Evolutionary conservation across 2,329 filamentous ascomycete genomes (phyloP).

Genomic region (Xylariaceae sp.): DNA sequence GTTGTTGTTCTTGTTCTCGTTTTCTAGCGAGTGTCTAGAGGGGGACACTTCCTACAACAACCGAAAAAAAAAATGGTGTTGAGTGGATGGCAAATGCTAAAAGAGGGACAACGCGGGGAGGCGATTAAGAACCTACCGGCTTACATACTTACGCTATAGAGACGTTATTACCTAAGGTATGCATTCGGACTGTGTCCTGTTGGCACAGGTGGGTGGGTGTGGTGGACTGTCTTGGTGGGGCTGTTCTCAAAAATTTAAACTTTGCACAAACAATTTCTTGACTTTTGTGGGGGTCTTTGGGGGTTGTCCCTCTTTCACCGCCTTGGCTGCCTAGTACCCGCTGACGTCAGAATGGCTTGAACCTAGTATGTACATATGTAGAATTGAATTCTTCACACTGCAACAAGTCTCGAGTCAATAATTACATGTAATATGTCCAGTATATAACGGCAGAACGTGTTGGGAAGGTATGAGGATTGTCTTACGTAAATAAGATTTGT

Average conservation of each 20-base stretch:
- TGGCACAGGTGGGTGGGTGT: conserved; percentile 2
- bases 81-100: no score
- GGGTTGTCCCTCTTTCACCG: conserved; percentile 15
- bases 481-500: no score
- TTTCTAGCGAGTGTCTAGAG: background rate
- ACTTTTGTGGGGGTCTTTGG: conserved; percentile 1
- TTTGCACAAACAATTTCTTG: no score
- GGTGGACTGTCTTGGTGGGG: conserved; percentile 6
- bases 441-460: no score
- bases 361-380: no score
- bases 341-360: conserved; percentile 21
- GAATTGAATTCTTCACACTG: background rate
- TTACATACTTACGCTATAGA: no score
- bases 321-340: conserved; percentile 1
- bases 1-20: no score
- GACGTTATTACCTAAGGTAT: background rate
- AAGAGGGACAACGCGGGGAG: conserved; percentile 14
- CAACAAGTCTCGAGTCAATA: background rate
- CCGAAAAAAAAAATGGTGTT: background rate
- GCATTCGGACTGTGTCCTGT: conserved; percentile 1
- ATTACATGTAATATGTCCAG: background rate
- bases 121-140: conserved; percentile 11
- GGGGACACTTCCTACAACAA: background rate
- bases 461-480: no score
- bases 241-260: conserved; percentile 9